Base-by-base conservation (phyloP, 805 yeast genomes). In the Lipomyces starkeyi region DNA sequence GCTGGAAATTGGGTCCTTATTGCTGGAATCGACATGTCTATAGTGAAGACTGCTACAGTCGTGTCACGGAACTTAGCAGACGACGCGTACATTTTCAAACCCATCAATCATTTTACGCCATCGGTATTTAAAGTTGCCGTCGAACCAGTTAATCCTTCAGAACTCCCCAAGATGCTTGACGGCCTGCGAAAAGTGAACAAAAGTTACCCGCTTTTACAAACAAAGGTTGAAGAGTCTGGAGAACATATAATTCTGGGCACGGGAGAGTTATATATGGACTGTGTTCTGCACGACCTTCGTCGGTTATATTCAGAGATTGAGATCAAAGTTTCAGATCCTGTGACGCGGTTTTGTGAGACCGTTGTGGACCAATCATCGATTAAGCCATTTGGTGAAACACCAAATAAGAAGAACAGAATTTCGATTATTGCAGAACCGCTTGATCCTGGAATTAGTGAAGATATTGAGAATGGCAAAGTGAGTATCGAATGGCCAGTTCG, bases 221-320 rank as follows among this genome's bases (percentile, higher is more conserved):
- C 91, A n/a, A 86, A 84, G 70, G 91, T 90, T 0, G 97, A 92
- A 76, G 97, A 91, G 72, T 89, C 93, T 62, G 97, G 98, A 1
- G 98, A 93, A 73, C 91, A 90, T 76, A 87, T 88, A 0, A 76
- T 95, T 0, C 74, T 88, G 34, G 97, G 95, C 0, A 86, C 91
- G 9, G 99, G 99, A 6, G 98, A 95, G 75, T 74, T 94, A 20
- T 91, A 91, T 75, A 77, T 95, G 78, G 98, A 95, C 77, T 91
- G 95, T 73, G 80, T 90, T 29, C 78, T 95, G 53, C 90, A 88
- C 76, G 97, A 92, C 74, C 78, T 95, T 57, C 81, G 98, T 70
- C 77, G 81, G 34, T 80, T 85, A 40, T 90, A 86, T 73, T 84
- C 89, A 0, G 85, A 85, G 27, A 83, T 93, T 53, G 90, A 88